Percentiles rank a stretch among this genome's conserved stretches.
Conservation (phyloP, 495 filamentous ascomycete species). For the Lasiosphaeria miniovina region DNA sequence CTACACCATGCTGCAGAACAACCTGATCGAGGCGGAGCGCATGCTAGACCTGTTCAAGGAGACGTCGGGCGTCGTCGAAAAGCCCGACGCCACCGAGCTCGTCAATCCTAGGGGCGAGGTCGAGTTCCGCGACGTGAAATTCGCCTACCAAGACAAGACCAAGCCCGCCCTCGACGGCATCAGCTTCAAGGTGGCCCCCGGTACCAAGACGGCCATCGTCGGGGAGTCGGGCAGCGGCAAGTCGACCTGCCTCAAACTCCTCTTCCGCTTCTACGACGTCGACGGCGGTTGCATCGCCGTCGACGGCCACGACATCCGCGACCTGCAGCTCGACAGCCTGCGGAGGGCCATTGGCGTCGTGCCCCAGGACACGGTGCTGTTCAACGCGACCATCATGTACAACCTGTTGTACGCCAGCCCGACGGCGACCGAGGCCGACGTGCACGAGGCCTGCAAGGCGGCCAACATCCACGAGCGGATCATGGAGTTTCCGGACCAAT, state of each 20-base stretch:
- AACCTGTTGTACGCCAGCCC: slow-evolving; percentile 91
- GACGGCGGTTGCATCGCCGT: slow-evolving; percentile 70
- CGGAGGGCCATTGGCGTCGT: slow-evolving; percentile 86
- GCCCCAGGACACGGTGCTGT: slow-evolving; percentile 89
- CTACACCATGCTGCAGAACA: slow-evolving; percentile 87
- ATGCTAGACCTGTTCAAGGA: slow-evolving; percentile 89
- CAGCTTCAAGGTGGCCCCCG: slow-evolving; percentile 72
- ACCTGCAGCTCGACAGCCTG: slow-evolving; percentile 81
- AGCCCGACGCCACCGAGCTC: slow-evolving; percentile 46
- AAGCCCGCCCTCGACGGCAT: slow-evolving; percentile 80
- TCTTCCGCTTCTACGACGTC: slow-evolving; percentile 90
- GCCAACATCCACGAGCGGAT: slow-evolving; percentile 96
- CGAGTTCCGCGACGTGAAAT: slow-evolving; percentile 76
- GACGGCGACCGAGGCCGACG: slow-evolving; percentile 74
- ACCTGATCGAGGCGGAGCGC: slow-evolving; percentile 89
- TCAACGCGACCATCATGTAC: slow-evolving; percentile 93
- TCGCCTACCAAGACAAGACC: slow-evolving; percentile 62
- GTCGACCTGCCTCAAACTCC: slow-evolving; percentile 84
- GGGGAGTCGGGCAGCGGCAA: slow-evolving; percentile 94
- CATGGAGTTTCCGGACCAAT: slow-evolving; percentile 81
- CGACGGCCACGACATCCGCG: slow-evolving; percentile 76
- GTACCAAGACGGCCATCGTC: slow-evolving; percentile 88
- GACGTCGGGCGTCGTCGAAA: slow-evolving; percentile 79
- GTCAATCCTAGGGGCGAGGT: slow-evolving; percentile 71
- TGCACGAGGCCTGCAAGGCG: slow-evolving; percentile 79